Conservation (phyloP, 176 grass and related monocot species). For the Tillandsia leiboldiana region DNA sequence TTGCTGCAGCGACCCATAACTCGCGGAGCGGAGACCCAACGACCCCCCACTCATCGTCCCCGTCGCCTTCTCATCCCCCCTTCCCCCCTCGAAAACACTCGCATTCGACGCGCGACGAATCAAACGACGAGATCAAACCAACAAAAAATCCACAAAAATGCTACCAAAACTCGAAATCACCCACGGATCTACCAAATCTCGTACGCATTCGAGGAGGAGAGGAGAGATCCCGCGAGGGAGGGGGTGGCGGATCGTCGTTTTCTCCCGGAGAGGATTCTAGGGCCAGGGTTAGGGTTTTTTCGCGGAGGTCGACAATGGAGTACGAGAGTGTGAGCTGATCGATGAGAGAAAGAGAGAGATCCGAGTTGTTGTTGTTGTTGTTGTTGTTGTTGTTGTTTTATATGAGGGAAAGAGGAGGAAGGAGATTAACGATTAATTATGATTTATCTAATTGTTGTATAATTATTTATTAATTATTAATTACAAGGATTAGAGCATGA, state of each 20-base stretch:
- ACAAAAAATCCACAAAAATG: background rate
- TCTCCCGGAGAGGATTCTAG: background rate
- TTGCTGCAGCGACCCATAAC: constrained; percentile 85
- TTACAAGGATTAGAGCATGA: background rate
- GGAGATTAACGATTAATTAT: background rate
- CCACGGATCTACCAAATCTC: background rate
- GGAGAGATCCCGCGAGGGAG: no score
- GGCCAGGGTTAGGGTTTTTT: background rate
- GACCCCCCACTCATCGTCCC: constrained; percentile 50
- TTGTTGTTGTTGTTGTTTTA: background rate
- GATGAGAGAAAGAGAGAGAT: background rate
- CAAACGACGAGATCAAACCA: background rate
- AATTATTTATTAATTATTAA: background rate
- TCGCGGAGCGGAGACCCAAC: constrained; percentile 79
- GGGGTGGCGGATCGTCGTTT: background rate
- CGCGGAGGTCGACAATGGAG: background rate
- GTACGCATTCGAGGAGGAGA: no score
- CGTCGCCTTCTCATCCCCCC: constrained; percentile 31
- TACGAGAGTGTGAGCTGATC: background rate
- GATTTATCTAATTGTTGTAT: background rate
- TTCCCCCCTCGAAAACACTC: background rate
- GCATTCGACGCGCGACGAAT: background rate
- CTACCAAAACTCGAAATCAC: background rate
- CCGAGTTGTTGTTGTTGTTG: background rate
- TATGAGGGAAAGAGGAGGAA: background rate